Percentiles rank a stretch among this genome's conserved stretches.
Conservation (phyloP, 225 moss, liverwort and hornwort genomes). For the Pseudoscleropodium purum region DNA sequence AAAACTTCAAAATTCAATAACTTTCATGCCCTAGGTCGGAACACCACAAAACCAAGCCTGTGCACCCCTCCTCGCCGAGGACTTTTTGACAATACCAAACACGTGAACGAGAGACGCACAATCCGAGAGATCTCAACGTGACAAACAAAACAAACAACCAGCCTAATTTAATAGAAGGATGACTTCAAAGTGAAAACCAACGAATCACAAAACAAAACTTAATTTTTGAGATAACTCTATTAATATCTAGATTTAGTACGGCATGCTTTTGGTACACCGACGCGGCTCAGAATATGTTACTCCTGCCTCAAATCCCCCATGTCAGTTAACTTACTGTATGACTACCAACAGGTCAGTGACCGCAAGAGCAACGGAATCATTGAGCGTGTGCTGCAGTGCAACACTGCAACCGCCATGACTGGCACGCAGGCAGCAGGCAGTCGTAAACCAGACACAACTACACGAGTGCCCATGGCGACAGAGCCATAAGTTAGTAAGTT, state of each 20-base stretch:
- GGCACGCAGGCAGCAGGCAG: not conserved
- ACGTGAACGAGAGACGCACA: no score
- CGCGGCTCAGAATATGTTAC: not conserved
- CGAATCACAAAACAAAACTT: not conserved
- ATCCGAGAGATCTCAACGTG: no score
- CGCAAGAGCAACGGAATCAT: not conserved
- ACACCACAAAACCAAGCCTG: no score
- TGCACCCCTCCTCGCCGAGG: no score
- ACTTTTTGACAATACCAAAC: no score
- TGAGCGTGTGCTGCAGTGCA: not conserved
- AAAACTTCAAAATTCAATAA: no score
- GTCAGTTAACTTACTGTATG: not conserved
- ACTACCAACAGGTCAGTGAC: not conserved
- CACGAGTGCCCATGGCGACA: not conserved
- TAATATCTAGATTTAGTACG: no score
- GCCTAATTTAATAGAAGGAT: no score
- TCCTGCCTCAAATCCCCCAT: not conserved
- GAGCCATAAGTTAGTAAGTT: not conserved
- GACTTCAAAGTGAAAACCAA: no score
- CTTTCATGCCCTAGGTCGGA: no score
- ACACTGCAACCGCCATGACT: not conserved
- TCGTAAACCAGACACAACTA: not conserved
- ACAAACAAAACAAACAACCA: no score
- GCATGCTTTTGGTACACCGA: not conserved
- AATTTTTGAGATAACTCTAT: not conserved